Conservation (phyloP, 2,329 filamentous ascomycete genomes). For the Seiridium cupressi region DNA sequence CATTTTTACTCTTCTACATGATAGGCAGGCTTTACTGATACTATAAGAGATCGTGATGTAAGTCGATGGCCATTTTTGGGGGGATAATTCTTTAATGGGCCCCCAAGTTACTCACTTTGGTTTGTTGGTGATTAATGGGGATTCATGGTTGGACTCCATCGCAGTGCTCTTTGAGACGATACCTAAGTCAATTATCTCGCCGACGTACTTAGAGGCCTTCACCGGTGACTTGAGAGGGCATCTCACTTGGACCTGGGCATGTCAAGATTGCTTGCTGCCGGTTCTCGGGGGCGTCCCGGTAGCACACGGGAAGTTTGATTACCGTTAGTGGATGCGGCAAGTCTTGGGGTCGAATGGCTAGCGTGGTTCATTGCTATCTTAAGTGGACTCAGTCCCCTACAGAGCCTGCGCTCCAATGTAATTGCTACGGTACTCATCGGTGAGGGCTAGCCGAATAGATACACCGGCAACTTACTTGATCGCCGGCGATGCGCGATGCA, state of each 20-base stretch:
- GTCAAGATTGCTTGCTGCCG: neutral
- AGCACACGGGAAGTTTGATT: too few species aligned
- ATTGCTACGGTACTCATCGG: too few species aligned
- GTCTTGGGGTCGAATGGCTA: too few species aligned
- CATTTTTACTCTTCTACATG: slow-evolving; percentile 37
- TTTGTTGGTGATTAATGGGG: neutral
- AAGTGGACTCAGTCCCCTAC: too few species aligned
- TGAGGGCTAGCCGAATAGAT: too few species aligned
- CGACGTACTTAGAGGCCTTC: neutral
- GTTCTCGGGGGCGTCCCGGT: neutral
- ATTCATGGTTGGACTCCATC: neutral
- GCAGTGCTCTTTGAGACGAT: neutral
- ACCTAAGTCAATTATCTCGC: neutral
- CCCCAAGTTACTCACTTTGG: neutral
- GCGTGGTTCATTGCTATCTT: too few species aligned
- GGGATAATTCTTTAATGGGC: neutral
- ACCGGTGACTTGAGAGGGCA: neutral
- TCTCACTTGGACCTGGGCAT: neutral
- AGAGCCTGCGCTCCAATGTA: too few species aligned
- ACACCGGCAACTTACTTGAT: too few species aligned
- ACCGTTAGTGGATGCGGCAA: too few species aligned
- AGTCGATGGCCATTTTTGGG: neutral
- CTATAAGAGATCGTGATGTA: neutral
- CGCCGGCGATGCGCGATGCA: too few species aligned
- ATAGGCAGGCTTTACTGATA: slow-evolving; percentile 27